Conservation (phyloP, 2,329 filamentous ascomycete genomes). For the Alternaria arborescens region DNA sequence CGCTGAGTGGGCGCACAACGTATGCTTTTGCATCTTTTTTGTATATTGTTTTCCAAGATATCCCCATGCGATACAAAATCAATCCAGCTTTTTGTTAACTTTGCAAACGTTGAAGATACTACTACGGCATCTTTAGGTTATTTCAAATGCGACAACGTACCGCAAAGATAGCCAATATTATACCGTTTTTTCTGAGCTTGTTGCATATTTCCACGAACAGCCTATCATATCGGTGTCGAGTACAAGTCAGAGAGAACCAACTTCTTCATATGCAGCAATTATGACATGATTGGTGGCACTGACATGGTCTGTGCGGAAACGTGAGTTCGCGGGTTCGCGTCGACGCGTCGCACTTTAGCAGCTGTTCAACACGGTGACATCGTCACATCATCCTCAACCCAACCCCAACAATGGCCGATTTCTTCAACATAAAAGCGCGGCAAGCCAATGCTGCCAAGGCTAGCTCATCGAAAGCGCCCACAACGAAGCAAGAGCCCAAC, state of each 20-base stretch:
- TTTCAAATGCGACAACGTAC: not conserved
- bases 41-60: slow-evolving; percentile 15
- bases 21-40: not conserved
- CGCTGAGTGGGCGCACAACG: not conserved
- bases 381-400: slow-evolving; percentile 17
- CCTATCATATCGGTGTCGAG: too few relatives aligned
- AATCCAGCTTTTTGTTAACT: not conserved
- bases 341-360: slow-evolving; percentile 45
- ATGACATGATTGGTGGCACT: slow-evolving; percentile 24
- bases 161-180: not conserved
- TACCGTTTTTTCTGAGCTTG: not conserved
- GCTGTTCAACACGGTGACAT: slow-evolving; percentile 13
- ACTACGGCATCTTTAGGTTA: not conserved
- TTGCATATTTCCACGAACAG: too few relatives aligned
- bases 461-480: slow-evolving; percentile 73
- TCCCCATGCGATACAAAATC: slow-evolving; percentile 2
- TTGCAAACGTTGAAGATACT: not conserved
- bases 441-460: slow-evolving; percentile 75
- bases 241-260: not conserved
- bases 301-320: slow-evolving; percentile 33
- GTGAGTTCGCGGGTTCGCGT: slow-evolving; percentile 45
- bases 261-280: not conserved
- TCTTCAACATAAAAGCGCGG: slow-evolving; percentile 94
- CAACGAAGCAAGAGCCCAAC: slow-evolving; percentile 67
- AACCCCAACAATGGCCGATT: slow-evolving; percentile 75